Conservation (phyloP, 495 filamentous ascomycete species). For the Penicillium samsonianum region DNA sequence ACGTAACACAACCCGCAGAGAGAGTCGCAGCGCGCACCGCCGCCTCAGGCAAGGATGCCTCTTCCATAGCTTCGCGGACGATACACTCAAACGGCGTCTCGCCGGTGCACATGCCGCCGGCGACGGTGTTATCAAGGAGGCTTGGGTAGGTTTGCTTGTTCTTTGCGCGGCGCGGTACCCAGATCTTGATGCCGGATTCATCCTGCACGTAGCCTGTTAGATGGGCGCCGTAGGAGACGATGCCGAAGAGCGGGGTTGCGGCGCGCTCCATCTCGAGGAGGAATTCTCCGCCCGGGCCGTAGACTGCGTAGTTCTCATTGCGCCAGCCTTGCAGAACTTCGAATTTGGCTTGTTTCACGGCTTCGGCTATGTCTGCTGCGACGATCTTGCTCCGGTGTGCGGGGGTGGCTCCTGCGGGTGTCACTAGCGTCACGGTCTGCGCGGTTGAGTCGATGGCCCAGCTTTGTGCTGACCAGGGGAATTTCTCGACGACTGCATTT, state of each 20-base stretch:
- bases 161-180: conserved; percentile 75
- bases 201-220: conserved; percentile 74
- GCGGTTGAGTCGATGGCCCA: conserved; percentile 53
- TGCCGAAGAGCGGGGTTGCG: conserved; percentile 78
- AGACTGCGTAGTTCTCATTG: conserved; percentile 83
- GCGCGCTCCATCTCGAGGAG: conserved; percentile 78
- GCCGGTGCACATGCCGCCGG: conserved; percentile 80
- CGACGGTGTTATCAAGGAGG: conserved; percentile 93
- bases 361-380: conserved; percentile 58
- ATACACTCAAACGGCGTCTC: conserved; percentile 77
- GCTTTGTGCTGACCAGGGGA: conserved; percentile 51
- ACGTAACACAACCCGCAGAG: conserved; percentile 72
- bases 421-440: conserved; percentile 51
- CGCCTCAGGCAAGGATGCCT: conserved; percentile 76
- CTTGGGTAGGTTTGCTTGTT: conserved; percentile 82
- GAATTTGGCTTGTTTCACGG: conserved; percentile 66
- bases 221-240: conserved; percentile 88
- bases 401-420: conserved; percentile 42
- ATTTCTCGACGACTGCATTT: conserved; percentile 55
- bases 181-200: conserved; percentile 68
- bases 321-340: conserved; percentile 80
- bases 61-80: conserved; percentile 83
- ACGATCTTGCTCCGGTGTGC: conserved; percentile 62
- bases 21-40: conserved; percentile 62
- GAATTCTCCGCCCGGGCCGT: conserved; percentile 61